Percentiles rank a stretch among this genome's conserved stretches.
phyloP scores from a whole-genome alignment of 78 protist genomes.

The Cavenderia fasciculata region DNA sequence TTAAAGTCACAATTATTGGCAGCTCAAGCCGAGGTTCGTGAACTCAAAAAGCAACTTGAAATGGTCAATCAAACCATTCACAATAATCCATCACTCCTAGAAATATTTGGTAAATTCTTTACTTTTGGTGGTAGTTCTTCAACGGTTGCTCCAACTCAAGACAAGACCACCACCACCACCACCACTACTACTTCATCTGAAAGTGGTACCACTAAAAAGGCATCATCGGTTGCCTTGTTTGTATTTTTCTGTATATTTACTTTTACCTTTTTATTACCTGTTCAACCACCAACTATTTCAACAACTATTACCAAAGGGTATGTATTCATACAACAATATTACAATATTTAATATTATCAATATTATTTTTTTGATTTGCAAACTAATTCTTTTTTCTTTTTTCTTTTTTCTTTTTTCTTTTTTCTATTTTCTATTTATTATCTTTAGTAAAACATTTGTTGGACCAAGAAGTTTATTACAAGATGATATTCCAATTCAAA shows the following conservation, averaged over 20 bases:
- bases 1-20: constrained; percentile 15
- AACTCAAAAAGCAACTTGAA: constrained; percentile 37
- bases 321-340: not conserved
- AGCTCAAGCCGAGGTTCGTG: constrained; percentile 40
- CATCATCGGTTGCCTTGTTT: constrained; percentile 7
- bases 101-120: constrained; percentile 69
- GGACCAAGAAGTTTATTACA: no score
- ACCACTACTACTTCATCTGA: not conserved
- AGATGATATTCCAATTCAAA: no score
- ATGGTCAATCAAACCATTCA: constrained; percentile 7
- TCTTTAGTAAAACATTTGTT: no score
- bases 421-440: no score
- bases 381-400: no score
- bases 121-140: not conserved
- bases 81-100: constrained; percentile 45
- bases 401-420: no score
- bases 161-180: constrained; percentile 27
- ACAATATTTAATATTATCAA: no score
- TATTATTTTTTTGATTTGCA: no score
- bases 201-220: not conserved
- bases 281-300: not conserved
- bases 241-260: constrained; percentile 37
- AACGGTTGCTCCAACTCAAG: not conserved
- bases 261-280: not conserved
- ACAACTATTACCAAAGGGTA: constrained; percentile 8